Percentiles rank a stretch among this genome's conserved stretches.
phyloP scores from a whole-genome alignment of 2,329 filamentous ascomycete genomes.

The Periconia sp. region DNA sequence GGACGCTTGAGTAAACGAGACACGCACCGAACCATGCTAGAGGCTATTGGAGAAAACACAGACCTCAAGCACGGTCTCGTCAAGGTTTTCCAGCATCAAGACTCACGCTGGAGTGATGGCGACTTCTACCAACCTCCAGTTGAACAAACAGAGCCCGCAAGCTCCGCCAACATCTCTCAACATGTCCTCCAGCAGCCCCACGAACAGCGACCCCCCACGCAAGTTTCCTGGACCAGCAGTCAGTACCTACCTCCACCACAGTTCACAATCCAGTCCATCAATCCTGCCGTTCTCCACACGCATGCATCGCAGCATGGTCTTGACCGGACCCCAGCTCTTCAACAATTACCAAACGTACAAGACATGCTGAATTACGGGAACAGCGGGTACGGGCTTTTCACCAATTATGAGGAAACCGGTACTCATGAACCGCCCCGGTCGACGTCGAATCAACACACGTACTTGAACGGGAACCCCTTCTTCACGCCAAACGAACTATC shows the following conservation, averaged over 20 bases:
- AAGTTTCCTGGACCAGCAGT: no score
- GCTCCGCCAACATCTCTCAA: no score
- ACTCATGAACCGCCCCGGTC: neutral
- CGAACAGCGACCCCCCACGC: no score
- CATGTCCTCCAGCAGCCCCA: no score
- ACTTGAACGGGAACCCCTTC: constrained; percentile 4
- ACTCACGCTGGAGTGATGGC: constrained; percentile 24
- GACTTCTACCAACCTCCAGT: constrained; percentile 22
- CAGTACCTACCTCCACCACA: no score
- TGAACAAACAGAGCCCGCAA: no score
- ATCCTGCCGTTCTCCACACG: no score
- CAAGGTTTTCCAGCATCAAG: constrained; percentile 29
- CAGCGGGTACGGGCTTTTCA: neutral
- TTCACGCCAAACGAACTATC: constrained; percentile 2
- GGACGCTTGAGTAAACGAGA: constrained; percentile 28
- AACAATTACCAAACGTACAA: no score
- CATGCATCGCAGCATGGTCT: constrained; percentile 1
- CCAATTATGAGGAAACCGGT: neutral
- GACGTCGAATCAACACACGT: constrained; percentile 1
- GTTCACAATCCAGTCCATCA: no score
- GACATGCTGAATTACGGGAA: no score
- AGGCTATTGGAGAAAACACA: constrained; percentile 20
- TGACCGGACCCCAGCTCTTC: constrained; percentile 5
- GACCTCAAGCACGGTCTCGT: constrained; percentile 30
- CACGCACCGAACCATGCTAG: constrained; percentile 21